These are phyloP conservation scores for Ophiostoma montium DNA, from an alignment of 2,329 filamentous ascomycete genomes.

Conservation along the genomic window DNA sequence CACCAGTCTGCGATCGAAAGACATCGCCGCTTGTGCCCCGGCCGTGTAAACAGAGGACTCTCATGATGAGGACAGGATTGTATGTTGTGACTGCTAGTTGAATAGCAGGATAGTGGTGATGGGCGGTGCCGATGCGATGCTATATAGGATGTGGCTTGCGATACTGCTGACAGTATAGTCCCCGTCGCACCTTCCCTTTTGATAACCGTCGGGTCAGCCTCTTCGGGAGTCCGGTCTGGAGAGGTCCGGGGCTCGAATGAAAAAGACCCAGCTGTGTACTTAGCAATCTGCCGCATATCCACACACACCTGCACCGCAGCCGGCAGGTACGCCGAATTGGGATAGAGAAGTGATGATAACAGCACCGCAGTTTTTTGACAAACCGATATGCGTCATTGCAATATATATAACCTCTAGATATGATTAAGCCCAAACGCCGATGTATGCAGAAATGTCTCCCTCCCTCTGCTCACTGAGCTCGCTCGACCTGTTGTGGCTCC, in stretches of 20 bases:
- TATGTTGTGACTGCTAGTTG: background rate
- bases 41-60: slow-evolving; percentile 24
- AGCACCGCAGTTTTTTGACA: too few relatives aligned
- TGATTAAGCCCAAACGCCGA: too few relatives aligned
- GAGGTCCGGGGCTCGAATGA: slow-evolving; percentile 6
- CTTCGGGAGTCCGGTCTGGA: slow-evolving; percentile 11
- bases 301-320: background rate
- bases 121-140: too few relatives aligned
- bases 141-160: too few relatives aligned
- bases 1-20: slow-evolving; percentile 24
- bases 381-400: too few relatives aligned
- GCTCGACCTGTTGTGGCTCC: background rate
- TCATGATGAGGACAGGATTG: slow-evolving; percentile 15
- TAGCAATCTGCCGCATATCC: background rate
- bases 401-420: too few relatives aligned
- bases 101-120: too few relatives aligned
- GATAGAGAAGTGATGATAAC: background rate
- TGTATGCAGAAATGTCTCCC: too few relatives aligned
- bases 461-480: background rate
- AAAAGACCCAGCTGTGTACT: background rate
- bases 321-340: background rate
- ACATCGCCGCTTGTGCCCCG: slow-evolving; percentile 24
- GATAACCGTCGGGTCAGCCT: background rate
- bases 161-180: too few relatives aligned
- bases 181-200: background rate